Evolutionary conservation across 176 grass and related monocot species (phyloP), one percentile per base, ranked within the genome.

Genomic region (Oryza rufipogon): DNA sequence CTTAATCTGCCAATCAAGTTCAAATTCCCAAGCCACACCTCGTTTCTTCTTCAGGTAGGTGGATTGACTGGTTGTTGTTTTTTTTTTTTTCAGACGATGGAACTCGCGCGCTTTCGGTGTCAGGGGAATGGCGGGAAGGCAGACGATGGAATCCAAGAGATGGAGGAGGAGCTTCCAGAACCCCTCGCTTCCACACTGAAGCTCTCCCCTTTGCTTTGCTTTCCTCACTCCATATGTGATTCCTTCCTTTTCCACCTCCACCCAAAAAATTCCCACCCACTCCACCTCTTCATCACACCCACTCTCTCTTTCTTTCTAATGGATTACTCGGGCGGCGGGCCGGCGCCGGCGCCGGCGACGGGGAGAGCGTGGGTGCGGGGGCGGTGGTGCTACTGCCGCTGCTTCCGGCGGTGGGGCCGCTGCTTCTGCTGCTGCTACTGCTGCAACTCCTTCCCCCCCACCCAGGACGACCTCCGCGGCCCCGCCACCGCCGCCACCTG

Each of bases 371-470:
- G 80, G 42, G 20, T 42, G 28, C 86, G 80, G 42, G 20, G 41
- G 28, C 86, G 86, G 54, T 83, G 80, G 72, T 88, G 86, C 86
- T 88, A 88, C 80, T 88, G 86, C 54, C 86, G 86, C 74, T 83
- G 56, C 80, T 88, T 88, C 86, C 86, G 86, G 64, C 86, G 80
- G 20, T 88, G 80, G 15, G 60, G 80, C 73, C 86, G 86, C 73
- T 83, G 80, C 80, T 88, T 88, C 73, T 87, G 86, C 73, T 68
- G 86, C 73, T 83, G 86, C 80, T 83, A 77, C 86, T 88, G 86
- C 80, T 84, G 86, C 68, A 83, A 67, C 67, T 72, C 44, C 74
- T 83, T 41, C 68, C 80, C 86, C 68, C 80, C 86, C 34, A 82
- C 70, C 74, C 32, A 54, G 41, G 74, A 58, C 44, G 74, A 72